Evolutionary conservation across 108 stramenopile species (phyloP).

Genomic region (Epithemia pelagica): DNA sequence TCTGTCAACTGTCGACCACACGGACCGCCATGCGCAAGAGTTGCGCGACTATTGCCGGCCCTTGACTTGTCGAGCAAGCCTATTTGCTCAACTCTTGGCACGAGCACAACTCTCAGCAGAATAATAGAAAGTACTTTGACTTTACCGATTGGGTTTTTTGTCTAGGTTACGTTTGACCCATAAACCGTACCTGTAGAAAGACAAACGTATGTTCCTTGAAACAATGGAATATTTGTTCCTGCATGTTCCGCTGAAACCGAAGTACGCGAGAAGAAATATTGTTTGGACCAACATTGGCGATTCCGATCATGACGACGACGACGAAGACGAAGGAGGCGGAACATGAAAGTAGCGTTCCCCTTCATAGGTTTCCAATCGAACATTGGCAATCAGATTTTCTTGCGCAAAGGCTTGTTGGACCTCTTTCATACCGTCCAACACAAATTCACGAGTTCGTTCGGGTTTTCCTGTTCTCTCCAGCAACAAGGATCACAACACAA

Average conservation of each 20-base stretch:
- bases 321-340: slow-evolving; percentile 31
- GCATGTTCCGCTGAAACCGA: too few relatives aligned
- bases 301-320: too few relatives aligned
- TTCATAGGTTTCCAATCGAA: slow-evolving; percentile 63
- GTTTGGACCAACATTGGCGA: too few relatives aligned
- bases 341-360: slow-evolving; percentile 71
- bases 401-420: slow-evolving; percentile 57
- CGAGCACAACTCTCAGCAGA: neutral
- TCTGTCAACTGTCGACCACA: too few relatives aligned
- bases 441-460: slow-evolving; percentile 62
- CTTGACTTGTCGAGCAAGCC: neutral
- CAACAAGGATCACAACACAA: neutral
- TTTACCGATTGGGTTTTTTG: too few relatives aligned
- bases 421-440: slow-evolving; percentile 54
- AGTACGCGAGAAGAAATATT: too few relatives aligned
- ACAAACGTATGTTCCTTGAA: too few relatives aligned
- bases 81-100: neutral
- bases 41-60: neutral
- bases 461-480: slow-evolving; percentile 11
- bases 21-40: neutral
- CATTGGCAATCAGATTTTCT: slow-evolving; percentile 60
- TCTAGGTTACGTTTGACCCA: too few relatives aligned
- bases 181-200: too few relatives aligned
- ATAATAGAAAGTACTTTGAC: too few relatives aligned
- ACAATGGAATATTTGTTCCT: too few relatives aligned